Base-by-base conservation (phyloP, 345 rosid genomes). In the Salix brachista region DNA sequence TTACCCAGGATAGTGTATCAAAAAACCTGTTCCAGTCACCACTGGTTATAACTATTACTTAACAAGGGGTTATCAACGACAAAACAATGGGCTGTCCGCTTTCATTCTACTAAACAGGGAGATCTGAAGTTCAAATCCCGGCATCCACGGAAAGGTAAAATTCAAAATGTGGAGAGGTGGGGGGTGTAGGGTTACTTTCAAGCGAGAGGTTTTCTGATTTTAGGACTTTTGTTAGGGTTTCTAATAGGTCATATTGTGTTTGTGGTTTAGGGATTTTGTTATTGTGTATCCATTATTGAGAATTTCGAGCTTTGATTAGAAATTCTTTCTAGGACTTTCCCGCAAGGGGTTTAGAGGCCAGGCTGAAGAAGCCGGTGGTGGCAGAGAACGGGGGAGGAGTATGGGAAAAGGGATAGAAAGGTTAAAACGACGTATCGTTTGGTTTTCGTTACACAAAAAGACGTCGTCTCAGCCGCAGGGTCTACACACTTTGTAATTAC, bases 171-270 rank as follows among this genome's bases (percentile, higher is more conserved):
- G 21, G 93, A 82, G 69, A 94, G 82, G n/a, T 69, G 81, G 9
- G 9, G 91, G 83, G 80, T 80, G 85, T 82, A 87, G 88, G 67
- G 90, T 56, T n/a, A n/a, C n/a, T n/a, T 77, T 90, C 85, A 32
- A 80, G 39, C n/a, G 82, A 77, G 62, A 83, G 41, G 36, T 77
- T 66, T 5, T 76, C 82, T 4, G 89, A 82, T 19, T 77, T 73
- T 67, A 90, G 87, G 75, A 85, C 78, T 44, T 87, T 76, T 41
- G 83, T 82, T 37, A 94, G 78, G 77, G 83, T 78, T 81, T 79
- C 69, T 3, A 89, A 69, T 26, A 89, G 62, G 3, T 87, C 79
- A 52, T 79, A 17, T 60, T 80, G 84, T 11, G 84, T 21, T 26
- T 17, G 13, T 13, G 62, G 8, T 34, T 70, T 26, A 69, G 56